These are phyloP conservation scores for Daldinia vernicosa DNA, from an alignment of 495 filamentous ascomycete genomes.

Conservation along the genomic window DNA sequence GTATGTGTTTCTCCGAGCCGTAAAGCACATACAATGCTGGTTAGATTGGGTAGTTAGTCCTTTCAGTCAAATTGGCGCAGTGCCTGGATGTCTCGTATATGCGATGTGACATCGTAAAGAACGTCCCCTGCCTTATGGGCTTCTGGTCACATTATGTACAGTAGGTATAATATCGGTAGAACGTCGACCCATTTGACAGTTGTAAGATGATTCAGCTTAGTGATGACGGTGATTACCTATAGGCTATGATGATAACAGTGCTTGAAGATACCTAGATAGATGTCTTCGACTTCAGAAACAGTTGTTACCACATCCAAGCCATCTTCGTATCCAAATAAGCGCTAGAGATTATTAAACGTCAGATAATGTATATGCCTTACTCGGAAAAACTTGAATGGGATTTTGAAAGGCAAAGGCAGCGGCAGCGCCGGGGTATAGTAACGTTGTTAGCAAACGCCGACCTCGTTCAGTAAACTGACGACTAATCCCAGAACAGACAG, in stretches of 20 bases:
- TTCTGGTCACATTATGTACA: constrained; percentile 11
- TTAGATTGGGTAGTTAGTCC: constrained; percentile 2
- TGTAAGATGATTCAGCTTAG: background rate
- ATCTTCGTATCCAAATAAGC: constrained; percentile 10
- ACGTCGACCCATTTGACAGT: constrained; percentile 4
- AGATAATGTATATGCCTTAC: background rate
- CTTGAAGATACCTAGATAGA: too few species aligned
- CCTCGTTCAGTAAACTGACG: constrained; percentile 5
- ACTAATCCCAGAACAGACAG: background rate
- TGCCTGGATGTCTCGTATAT: constrained; percentile 36
- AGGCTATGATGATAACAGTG: too few species aligned
- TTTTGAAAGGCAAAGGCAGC: background rate
- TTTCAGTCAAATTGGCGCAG: constrained; percentile 8
- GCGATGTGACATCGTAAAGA: constrained; percentile 39
- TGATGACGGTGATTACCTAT: too few species aligned
- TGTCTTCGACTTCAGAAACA: background rate
- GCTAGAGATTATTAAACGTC: constrained; percentile 3
- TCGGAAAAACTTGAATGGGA: background rate
- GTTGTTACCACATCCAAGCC: background rate
- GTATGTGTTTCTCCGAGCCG: background rate
- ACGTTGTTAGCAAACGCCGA: constrained; percentile 8
- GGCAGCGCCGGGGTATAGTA: background rate
- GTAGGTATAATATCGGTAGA: background rate
- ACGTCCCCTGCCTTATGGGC: constrained; percentile 7
- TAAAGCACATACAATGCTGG: background rate